Evolutionary conservation across 2,329 filamentous ascomycete species (phyloP).

Genomic region (Hysterium pulicare): DNA sequence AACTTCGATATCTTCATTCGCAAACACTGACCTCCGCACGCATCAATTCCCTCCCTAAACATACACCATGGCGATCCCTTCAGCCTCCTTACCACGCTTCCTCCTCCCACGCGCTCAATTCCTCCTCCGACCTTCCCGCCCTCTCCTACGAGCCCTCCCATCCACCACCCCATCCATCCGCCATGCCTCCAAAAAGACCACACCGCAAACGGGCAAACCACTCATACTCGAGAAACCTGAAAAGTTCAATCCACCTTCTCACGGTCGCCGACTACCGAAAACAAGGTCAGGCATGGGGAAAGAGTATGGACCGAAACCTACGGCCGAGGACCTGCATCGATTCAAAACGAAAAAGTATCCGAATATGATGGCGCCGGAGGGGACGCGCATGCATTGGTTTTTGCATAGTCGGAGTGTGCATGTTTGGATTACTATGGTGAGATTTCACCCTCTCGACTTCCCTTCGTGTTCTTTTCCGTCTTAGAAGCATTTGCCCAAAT

Average conservation of each 20-base stretch:
- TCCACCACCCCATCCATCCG: constrained; percentile 17
- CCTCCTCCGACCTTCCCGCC: constrained; percentile 22
- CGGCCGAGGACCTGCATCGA: constrained; percentile 60
- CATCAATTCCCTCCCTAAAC: constrained; percentile 6
- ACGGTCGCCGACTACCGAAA: constrained; percentile 66
- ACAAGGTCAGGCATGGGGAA: constrained; percentile 42
- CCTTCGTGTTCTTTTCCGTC: not conserved
- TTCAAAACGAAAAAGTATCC: constrained; percentile 76
- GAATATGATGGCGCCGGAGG: constrained; percentile 80
- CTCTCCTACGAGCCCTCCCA: constrained; percentile 15
- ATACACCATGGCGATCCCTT: constrained; percentile 27
- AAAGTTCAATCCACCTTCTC: constrained; percentile 89
- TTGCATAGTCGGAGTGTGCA: constrained; percentile 75
- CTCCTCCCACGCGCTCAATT: constrained; percentile 27
- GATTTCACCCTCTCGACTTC: constrained; percentile 19
- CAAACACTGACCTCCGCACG: constrained; percentile 4
- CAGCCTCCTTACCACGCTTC: constrained; percentile 32
- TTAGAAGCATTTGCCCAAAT: not conserved
- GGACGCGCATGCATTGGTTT: constrained; percentile 81
- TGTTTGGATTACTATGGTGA: constrained; percentile 77
- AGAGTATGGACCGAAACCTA: constrained; percentile 72
- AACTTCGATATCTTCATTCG: not conserved
- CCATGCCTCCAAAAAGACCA: constrained; percentile 27
- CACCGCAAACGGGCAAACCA: constrained; percentile 48
- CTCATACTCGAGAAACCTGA: constrained; percentile 74